Base-by-base conservation (phyloP, 2,329 filamentous ascomycete species). In the Aureobasidium lini region DNA sequence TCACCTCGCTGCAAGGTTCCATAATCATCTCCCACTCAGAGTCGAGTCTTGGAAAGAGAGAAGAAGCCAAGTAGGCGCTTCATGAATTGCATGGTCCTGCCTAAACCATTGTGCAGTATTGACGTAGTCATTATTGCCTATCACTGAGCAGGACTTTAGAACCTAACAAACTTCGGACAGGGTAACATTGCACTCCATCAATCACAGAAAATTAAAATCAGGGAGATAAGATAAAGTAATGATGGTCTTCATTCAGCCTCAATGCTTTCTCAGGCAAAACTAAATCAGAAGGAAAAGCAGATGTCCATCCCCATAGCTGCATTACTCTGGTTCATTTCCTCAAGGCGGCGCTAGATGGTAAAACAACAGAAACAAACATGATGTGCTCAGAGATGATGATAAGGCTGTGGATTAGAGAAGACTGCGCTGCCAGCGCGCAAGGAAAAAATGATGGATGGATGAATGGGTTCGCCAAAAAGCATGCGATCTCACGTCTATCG, bases 351-450 rank as follows among this genome's bases (percentile, higher is more conserved):
- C 48, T 52, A 52, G 36, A 52, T 52, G 34, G 15, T 52, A n/a
- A 40, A 40, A 40, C 18, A 16, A 11, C 11, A n/a, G 48, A 18
- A 37, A 32, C 15, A 29, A 43, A 44, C 28, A 56, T 43, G 52
- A 56, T 36, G 39, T 56, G 40, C 52, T 43, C 34, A 34, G 52
- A 43, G 34, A 56, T 44, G 47, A 49, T 28, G 47, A 49, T n/a
- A 5, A 37, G 47, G 47, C 47, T 37, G 32, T 49, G 47, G 32
- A 49, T 49, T 49, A 49, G 32, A 28, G 47, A 49, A 49, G 47
- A 37, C 47, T 52, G 48, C 48, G 48, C 48, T 52, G 29, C 48
- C 48, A 52, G 48, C 48, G 48, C 48, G 48, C 48, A 52, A 52
- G 48, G 36, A 16, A 52, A 52, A 40, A 52, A 31, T 37, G 47